Conservation (phyloP, 306 rosid genomes). For the Myrica gale region DNA sequence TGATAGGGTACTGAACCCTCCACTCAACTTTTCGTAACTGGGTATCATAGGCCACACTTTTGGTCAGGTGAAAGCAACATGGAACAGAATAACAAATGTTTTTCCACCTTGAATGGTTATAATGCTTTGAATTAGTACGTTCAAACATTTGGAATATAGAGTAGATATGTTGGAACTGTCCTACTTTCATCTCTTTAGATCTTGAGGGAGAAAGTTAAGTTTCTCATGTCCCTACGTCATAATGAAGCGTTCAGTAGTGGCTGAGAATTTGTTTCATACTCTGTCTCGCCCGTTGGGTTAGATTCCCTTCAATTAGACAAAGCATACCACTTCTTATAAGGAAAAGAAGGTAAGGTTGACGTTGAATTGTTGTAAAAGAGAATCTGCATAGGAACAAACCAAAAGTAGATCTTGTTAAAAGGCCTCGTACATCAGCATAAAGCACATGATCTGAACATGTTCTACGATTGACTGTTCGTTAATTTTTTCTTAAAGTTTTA, state of each 20-base stretch:
- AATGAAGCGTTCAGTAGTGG: slow-evolving; percentile 36
- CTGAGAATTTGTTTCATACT: slow-evolving; percentile 36
- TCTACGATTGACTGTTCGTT: slow-evolving; percentile 12
- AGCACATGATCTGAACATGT: slow-evolving; percentile 8
- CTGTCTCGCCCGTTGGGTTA: slow-evolving; percentile 30
- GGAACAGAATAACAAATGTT: slow-evolving; percentile 1
- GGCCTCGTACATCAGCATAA: slow-evolving; percentile 26
- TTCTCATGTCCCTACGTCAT: slow-evolving; percentile 7
- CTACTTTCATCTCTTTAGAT: background rate
- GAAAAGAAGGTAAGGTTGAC: slow-evolving; percentile 28
- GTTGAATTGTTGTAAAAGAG: slow-evolving; percentile 27
- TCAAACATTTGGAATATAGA: background rate
- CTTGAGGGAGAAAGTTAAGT: slow-evolving; percentile 6
- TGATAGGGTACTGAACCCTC: background rate
- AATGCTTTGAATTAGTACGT: background rate
- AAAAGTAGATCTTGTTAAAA: slow-evolving; percentile 24
- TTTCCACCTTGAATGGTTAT: background rate
- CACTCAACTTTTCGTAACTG: too few relatives aligned
- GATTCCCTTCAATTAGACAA: slow-evolving; percentile 30
- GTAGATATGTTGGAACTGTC: slow-evolving; percentile 5
- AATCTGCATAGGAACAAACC: slow-evolving; percentile 35
- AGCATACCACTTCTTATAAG: slow-evolving; percentile 6
- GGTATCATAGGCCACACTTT: background rate
- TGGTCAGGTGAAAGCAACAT: background rate
- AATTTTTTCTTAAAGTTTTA: background rate